Conservation (phyloP, 176 grass and related monocot genomes). For the Puccinellia tenuiflora region DNA sequence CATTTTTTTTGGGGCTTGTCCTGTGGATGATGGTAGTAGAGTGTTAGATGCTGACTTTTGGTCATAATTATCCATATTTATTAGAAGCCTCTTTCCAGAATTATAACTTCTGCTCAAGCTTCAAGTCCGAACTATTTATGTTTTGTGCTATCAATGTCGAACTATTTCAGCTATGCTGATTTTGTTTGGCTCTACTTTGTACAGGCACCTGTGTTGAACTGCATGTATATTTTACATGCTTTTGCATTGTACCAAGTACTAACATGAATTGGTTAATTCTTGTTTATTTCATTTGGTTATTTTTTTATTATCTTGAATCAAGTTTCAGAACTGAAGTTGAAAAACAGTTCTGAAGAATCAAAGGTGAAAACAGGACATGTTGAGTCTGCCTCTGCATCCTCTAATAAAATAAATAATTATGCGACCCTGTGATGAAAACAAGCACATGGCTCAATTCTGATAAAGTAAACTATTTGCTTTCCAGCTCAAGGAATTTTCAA, state of each 20-base stretch:
- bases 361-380: background rate
- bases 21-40: background rate
- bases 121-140: background rate
- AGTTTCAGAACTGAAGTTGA: background rate
- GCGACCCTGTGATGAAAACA: background rate
- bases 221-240: background rate
- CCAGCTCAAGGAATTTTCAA: slow-evolving; percentile 78
- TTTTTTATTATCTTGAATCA: background rate
- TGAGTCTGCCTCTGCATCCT: background rate
- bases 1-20: background rate
- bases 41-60: background rate
- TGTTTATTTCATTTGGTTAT: slow-evolving; percentile 13
- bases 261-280: background rate
- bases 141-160: background rate
- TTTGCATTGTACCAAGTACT: slow-evolving; percentile 6
- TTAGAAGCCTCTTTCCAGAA: slow-evolving; percentile 1
- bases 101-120: background rate
- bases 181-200: background rate
- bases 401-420: slow-evolving; percentile 1
- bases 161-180: background rate
- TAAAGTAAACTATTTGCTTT: slow-evolving; percentile 34
- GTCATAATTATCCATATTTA: slow-evolving; percentile 3
- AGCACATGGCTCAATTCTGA: slow-evolving; percentile 12
- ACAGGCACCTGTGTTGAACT: background rate
- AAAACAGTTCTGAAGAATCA: background rate